phyloP scores from a whole-genome alignment of 108 stramenopile genomes.

The Fragilaria radians region DNA sequence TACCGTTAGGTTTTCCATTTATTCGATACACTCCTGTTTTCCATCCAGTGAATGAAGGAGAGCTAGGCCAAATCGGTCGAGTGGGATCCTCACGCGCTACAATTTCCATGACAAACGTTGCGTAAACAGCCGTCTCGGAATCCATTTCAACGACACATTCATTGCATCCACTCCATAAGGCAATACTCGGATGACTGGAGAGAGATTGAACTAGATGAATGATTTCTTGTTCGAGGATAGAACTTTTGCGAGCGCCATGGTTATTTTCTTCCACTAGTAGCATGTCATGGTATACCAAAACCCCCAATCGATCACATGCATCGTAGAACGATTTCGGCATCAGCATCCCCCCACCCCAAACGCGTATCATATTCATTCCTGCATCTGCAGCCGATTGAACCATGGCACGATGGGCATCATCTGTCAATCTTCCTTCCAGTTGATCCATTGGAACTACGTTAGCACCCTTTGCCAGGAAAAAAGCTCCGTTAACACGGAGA shows the following conservation, averaged over 20 bases:
- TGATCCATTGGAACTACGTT: constrained; percentile 64
- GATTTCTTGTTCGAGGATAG: constrained; percentile 30
- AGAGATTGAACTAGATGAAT: constrained; percentile 32
- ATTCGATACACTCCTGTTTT: constrained; percentile 30
- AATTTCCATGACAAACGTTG: constrained; percentile 34
- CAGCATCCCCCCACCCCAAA: constrained; percentile 76
- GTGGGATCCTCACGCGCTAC: constrained; percentile 45
- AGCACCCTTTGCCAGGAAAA: constrained; percentile 37
- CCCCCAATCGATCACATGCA: constrained; percentile 55
- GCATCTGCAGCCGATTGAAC: constrained; percentile 40
- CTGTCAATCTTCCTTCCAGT: constrained; percentile 38
- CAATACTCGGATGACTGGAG: constrained; percentile 38
- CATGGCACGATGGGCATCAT: constrained; percentile 16
- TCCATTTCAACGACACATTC: constrained; percentile 35
- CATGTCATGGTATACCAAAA: constrained; percentile 64
- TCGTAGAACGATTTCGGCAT: constrained; percentile 54
- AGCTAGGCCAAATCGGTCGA: constrained; percentile 43
- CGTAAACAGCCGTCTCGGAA: constrained; percentile 32
- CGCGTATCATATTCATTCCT: constrained; percentile 59
- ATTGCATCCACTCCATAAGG: constrained; percentile 59
- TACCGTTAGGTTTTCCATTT: constrained; percentile 27
- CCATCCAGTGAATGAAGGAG: constrained; percentile 47
- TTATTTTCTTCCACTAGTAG: constrained; percentile 43
- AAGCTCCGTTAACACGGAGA: constrained; percentile 52
- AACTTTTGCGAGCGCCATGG: constrained; percentile 21